Evolutionary conservation across 23 red algal species (phyloP).

Genomic region (Chondrus crispus): DNA sequence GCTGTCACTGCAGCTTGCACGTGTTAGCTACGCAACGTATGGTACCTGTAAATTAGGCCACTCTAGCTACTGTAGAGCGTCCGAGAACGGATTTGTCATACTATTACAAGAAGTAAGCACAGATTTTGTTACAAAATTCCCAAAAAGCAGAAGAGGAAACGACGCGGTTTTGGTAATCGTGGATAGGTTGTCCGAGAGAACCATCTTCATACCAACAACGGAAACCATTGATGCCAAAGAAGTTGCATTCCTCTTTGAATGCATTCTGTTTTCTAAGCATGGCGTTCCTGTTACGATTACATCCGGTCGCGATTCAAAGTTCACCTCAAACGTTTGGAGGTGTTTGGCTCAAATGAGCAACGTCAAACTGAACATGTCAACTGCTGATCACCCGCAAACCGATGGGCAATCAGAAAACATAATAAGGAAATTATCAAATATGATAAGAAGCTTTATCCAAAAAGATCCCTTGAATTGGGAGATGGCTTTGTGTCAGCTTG

Average conservation of each 20-base stretch:
- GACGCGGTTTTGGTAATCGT: conserved; percentile 15
- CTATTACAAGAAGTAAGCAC: no score
- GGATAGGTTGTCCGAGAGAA: background rate
- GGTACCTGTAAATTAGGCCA: no score
- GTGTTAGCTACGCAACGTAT: no score
- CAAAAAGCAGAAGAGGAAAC: background rate
- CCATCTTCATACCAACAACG: background rate
- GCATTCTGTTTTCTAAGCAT: conserved; percentile 16
- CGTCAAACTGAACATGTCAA: background rate
- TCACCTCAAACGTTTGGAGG: background rate
- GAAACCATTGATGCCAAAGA: background rate
- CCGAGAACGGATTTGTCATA: no score
- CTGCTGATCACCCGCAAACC: conserved; percentile 5
- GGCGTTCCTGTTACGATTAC: conserved; percentile 15
- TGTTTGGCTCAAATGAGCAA: background rate
- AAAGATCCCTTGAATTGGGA: background rate
- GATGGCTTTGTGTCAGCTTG: background rate
- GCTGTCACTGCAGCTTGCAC: no score
- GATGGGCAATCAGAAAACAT: conserved; percentile 41
- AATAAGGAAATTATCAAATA: background rate
- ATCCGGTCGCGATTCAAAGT: background rate
- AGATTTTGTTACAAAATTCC: conserved; percentile 8
- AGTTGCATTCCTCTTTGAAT: background rate
- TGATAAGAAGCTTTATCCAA: background rate
- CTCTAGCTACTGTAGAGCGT: no score